Base-by-base conservation (phyloP, 148 eudicot species). In the Amaranthus hypochondriacus region DNA sequence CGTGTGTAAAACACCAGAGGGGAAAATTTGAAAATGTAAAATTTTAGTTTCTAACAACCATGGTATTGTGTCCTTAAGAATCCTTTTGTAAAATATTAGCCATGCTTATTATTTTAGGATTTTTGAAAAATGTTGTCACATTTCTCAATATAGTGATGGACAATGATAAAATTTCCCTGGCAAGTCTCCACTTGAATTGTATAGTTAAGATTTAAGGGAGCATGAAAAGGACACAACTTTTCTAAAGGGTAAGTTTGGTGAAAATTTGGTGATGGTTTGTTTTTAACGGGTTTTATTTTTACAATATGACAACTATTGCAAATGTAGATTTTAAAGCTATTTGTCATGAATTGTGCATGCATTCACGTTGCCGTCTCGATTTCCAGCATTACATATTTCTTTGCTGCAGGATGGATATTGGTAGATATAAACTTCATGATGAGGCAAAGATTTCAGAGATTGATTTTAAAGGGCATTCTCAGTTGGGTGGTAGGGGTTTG, bases 371-470 rank as follows among this genome's bases (percentile, higher is more conserved):
- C 15, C 39, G n/a, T 53, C 62, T 71, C 56, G 53, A 53, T 55
- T 48, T 42, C 11, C 6, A 5, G 46, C 43, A 47, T 70, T 14
- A 9, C 9, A 11, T 60, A 69, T 68, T 53, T 13, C 21, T 39
- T 55, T 69, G 63, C 56, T 77, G 77, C 84, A 96, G 99, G 83
- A 89, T 92, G 96, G 94, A 96, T 80, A 78, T 96, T 75, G 92
- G 96, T 43, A 88, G 84, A 12, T 96, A 87, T 85, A 96, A 89
- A 73, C 87, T 77, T 83, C 77, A 79, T 70, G 81, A 81, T 77
- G 82, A 79, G 49, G 70, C 71, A 48, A 81, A 74, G 61, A 69
- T 77, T 21, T 75, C 80, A 52, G 84, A 69, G 54, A 77, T 64
- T 73, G 80, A 80, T 68, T 56, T 70, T 55, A 72, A 73, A 74